These are phyloP conservation scores for Pythium myriotylum DNA, from an alignment of 352 stramenopile species.

Conservation along the genomic window DNA sequence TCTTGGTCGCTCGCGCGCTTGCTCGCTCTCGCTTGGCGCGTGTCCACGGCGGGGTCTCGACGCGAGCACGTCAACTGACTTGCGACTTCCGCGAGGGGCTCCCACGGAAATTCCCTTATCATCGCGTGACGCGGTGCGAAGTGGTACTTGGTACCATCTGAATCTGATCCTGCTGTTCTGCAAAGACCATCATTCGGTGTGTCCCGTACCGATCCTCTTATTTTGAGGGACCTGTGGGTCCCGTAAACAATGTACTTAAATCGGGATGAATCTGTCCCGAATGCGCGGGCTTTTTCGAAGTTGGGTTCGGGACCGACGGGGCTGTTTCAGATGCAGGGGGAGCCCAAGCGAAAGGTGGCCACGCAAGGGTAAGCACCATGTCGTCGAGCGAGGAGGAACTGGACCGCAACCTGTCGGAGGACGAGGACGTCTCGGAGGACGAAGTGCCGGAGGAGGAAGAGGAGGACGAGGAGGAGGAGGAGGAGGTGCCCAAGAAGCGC, in stretches of 20 bases:
- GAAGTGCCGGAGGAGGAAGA: constrained; percentile 69
- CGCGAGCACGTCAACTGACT: constrained; percentile 28
- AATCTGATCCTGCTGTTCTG: constrained; percentile 15
- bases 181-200: constrained; percentile 12
- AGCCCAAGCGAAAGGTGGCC: constrained; percentile 23
- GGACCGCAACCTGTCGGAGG: constrained; percentile 83
- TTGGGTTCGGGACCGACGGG: constrained; percentile 4
- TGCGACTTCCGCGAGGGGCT: constrained; percentile 16
- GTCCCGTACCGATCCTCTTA: too few relatives aligned
- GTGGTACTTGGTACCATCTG: constrained; percentile 22
- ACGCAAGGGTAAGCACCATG: constrained; percentile 40
- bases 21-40: not conserved
- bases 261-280: constrained; percentile 12
- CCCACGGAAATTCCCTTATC: constrained; percentile 1
- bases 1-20: not conserved
- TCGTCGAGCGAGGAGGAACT: constrained; percentile 88
- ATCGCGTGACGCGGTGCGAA: not conserved
- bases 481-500: constrained; percentile 67
- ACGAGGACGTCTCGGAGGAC: constrained; percentile 74
- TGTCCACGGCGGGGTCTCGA: not conserved
- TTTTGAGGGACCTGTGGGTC: not conserved
- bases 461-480: constrained; percentile 54
- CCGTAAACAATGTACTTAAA: not conserved
- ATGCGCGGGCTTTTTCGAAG: not conserved
- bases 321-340: constrained; percentile 24